A percentile compares a stretch with the other conserved stretches of the same genome.
phyloP scores from a whole-genome alignment of 441 rosid genomes.

The Mallotus japonicus region DNA sequence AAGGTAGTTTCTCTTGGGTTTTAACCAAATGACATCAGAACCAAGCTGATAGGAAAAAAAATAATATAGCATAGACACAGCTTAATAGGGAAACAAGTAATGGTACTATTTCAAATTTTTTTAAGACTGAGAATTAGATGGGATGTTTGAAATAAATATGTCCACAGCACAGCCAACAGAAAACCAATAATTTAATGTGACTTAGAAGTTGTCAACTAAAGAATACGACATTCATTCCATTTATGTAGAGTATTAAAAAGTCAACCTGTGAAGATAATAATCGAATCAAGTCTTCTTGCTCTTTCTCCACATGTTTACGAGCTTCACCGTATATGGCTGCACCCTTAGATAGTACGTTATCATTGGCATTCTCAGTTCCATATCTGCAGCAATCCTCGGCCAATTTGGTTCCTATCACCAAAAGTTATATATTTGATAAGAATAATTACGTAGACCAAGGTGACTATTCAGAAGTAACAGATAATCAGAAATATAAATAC shows the following conservation, averaged over 20 bases:
- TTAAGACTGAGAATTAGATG: background rate
- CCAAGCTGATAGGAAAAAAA: background rate
- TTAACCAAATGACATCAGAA: background rate
- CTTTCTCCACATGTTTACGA: slow-evolving; percentile 79
- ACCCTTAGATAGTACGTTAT: slow-evolving; percentile 76
- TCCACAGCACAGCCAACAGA: background rate
- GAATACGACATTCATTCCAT: background rate
- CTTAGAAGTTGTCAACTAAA: background rate
- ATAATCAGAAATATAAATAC: background rate
- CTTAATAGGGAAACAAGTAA: background rate
- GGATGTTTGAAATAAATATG: background rate
- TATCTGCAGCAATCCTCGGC: slow-evolving; percentile 80
- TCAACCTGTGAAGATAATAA: slow-evolving; percentile 66
- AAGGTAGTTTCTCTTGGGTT: background rate
- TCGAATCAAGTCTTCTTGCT: slow-evolving; percentile 65
- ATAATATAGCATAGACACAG: no score
- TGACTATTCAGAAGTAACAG: background rate
- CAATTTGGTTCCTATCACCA: slow-evolving; percentile 70
- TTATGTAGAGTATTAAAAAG: background rate
- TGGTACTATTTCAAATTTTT: background rate
- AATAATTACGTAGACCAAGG: background rate
- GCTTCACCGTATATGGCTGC: slow-evolving; percentile 93
- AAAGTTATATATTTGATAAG: slow-evolving; percentile 16
- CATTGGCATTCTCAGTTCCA: slow-evolving; percentile 82
- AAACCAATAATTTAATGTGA: background rate